phyloP scores from a whole-genome alignment of 2,329 filamentous ascomycete genomes.

The Aspergillus uvarum region DNA sequence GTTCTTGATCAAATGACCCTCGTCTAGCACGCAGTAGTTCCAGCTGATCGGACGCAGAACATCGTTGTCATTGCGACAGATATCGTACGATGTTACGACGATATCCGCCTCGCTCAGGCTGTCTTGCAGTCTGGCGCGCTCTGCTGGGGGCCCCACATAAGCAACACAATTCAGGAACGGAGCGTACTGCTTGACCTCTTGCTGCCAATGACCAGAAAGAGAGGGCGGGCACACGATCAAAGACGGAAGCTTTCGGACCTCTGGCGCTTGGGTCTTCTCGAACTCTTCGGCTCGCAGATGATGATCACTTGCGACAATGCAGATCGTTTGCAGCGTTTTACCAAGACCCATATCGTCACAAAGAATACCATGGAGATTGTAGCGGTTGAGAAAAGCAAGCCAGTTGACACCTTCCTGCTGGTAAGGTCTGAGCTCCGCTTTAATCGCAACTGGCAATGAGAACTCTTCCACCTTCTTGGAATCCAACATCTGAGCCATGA shows the following conservation, averaged over 20 bases:
- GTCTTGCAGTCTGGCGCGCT: slow-evolving; percentile 70
- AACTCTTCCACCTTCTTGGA: slow-evolving; percentile 96
- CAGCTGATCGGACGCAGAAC: slow-evolving; percentile 78
- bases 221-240: slow-evolving; percentile 96
- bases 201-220: slow-evolving; percentile 96
- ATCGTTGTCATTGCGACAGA: slow-evolving; percentile 94
- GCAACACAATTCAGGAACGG: slow-evolving; percentile 87
- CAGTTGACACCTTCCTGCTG: slow-evolving; percentile 99
- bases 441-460: slow-evolving; percentile 91
- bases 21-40: slow-evolving; percentile 97
- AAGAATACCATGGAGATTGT: slow-evolving; percentile 95
- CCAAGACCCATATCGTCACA: slow-evolving; percentile 99
- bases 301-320: slow-evolving; percentile 96
- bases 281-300: slow-evolving; percentile 90
- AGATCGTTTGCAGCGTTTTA: slow-evolving; percentile 95
- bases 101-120: slow-evolving; percentile 78
- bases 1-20: slow-evolving; percentile 98
- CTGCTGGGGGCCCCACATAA: slow-evolving; percentile 84
- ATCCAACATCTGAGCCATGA: slow-evolving; percentile 94
- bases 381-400: slow-evolving; percentile 96
- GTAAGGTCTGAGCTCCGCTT: slow-evolving; percentile 92
- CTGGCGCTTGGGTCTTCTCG: slow-evolving; percentile 73
- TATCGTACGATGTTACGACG: slow-evolving; percentile 96
- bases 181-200: slow-evolving; percentile 93
- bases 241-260: slow-evolving; percentile 78